phyloP scores from a whole-genome alignment of 441 rosid species.

The Hura crepitans region DNA sequence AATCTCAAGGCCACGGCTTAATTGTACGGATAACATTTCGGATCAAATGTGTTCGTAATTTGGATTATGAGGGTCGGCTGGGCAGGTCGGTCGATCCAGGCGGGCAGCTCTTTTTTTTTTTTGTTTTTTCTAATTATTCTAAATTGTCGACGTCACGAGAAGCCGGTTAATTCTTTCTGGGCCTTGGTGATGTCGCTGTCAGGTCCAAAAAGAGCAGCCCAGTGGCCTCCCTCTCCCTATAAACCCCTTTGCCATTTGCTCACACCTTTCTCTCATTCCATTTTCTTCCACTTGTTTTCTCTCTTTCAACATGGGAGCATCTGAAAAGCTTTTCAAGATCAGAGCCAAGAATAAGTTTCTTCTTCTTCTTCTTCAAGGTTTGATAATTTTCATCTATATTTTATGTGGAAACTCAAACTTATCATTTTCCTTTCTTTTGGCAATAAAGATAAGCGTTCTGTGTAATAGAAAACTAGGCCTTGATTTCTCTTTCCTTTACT shows the following conservation, averaged over 20 bases:
- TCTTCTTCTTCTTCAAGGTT: slow-evolving; percentile 45
- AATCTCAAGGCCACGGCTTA: background rate
- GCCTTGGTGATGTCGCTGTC: slow-evolving; percentile 45
- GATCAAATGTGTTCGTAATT: no score
- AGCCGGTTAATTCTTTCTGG: slow-evolving; percentile 38
- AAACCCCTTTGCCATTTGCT: slow-evolving; percentile 11
- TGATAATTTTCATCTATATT: slow-evolving; percentile 2
- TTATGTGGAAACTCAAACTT: background rate
- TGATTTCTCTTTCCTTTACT: background rate
- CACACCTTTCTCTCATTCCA: background rate
- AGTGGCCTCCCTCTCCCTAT: slow-evolving; percentile 16
- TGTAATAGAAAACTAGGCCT: no score
- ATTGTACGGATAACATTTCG: no score
- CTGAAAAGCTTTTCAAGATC: slow-evolving; percentile 33
- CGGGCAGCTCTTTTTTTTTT: slow-evolving; percentile 21
- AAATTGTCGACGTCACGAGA: slow-evolving; percentile 30
- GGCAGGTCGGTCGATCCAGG: slow-evolving; percentile 17
- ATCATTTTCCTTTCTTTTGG: no score
- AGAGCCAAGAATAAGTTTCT: slow-evolving; percentile 33
- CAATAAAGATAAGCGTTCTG: no score
- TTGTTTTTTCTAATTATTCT: no score
- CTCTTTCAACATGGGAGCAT: slow-evolving; percentile 26
- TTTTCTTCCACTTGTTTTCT: slow-evolving; percentile 20
- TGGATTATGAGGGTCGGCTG: no score
- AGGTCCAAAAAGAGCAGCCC: slow-evolving; percentile 36